Evolutionary conservation across 495 filamentous ascomycete species (phyloP), one percentile per base, ranked within the genome.

Genomic region (Penicillium daleae): DNA sequence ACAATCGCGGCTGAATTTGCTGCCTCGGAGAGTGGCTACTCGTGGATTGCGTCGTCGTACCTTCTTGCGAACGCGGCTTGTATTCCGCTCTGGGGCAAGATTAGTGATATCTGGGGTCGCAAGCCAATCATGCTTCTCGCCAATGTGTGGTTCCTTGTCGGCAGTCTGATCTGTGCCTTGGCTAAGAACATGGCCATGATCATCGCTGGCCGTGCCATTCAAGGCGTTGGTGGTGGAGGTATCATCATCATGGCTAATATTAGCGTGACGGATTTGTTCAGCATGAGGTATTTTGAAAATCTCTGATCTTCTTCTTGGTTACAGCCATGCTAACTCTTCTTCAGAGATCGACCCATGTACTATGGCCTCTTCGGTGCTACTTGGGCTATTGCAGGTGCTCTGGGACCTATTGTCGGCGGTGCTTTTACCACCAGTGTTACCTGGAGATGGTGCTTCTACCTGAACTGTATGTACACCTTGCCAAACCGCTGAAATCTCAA

Each of bases 141-240:
- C 37, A 91, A 89, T 42, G 75, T 80, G 24, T 72, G 91, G 26
- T 97, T 97, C 78, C 86, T 94, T 65, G 71, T 92, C 10, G 91
- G 89, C 4, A 90, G 87, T 62, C 75, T 96, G 61, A 80, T 96
- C 42, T 86, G 88, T 57, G 92, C 85, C 1, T 66, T 92, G 33
- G 83, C 88, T 19, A 79, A 78, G 33, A 88, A 80, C 52, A 87
- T 96, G 64, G 79, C 82, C 32, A 92, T 93, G 85, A 80, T 96
- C 57, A 82, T 97, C 50, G 85, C 84, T 1, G 90, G 88, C 17
- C 74, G 93, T 71, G 88, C 89, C 1, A 78, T 97, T 50, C 92
- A 97, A 72, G 92, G 93, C 53, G 74, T 89, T n/a, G 92, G 92
- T 5, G 91, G 90, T 32, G 93, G 92, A 56, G 93, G 92, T 2